These are phyloP conservation scores for Pichia scutulata DNA, from an alignment of 805 yeast species.

Conservation along the genomic window DNA sequence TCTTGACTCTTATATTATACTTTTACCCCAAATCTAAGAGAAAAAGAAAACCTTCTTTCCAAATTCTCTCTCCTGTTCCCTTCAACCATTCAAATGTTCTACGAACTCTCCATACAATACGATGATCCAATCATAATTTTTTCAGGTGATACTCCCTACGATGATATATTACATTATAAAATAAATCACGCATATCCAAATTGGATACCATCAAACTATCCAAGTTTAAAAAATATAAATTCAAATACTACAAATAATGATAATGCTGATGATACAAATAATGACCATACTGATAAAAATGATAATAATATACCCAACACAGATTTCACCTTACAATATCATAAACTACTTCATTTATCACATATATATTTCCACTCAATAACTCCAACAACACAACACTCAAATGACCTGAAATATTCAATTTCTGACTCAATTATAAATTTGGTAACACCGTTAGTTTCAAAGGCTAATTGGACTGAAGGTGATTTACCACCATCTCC, in stretches of 20 bases:
- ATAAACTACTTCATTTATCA: constrained; percentile 1
- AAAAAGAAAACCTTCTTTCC: too few species aligned
- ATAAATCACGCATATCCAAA: constrained; percentile 7
- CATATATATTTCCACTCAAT: not conserved
- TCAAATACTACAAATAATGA: not conserved
- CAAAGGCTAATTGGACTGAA: constrained; percentile 8
- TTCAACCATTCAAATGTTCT: constrained; percentile 5
- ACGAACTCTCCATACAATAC: constrained; percentile 8
- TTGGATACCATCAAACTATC: constrained; percentile 7
- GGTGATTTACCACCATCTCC: constrained; percentile 8
- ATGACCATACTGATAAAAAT: not conserved
- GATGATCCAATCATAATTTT: constrained; percentile 5
- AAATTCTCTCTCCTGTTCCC: too few species aligned
- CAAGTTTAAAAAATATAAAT: not conserved
- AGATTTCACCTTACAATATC: not conserved
- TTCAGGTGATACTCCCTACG: not conserved
- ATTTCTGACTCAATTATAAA: not conserved
- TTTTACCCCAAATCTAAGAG: too few species aligned
- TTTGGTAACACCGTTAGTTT: constrained; percentile 6
- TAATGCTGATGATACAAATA: not conserved
- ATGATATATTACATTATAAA: not conserved
- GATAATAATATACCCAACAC: not conserved
- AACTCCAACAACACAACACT: not conserved
- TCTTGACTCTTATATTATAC: too few species aligned
- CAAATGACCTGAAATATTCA: not conserved